Percentiles rank a stretch among this genome's conserved stretches.
Evolutionary conservation across 2,329 filamentous ascomycete species (phyloP).

Genomic region (Ambrosiella xylebori): DNA sequence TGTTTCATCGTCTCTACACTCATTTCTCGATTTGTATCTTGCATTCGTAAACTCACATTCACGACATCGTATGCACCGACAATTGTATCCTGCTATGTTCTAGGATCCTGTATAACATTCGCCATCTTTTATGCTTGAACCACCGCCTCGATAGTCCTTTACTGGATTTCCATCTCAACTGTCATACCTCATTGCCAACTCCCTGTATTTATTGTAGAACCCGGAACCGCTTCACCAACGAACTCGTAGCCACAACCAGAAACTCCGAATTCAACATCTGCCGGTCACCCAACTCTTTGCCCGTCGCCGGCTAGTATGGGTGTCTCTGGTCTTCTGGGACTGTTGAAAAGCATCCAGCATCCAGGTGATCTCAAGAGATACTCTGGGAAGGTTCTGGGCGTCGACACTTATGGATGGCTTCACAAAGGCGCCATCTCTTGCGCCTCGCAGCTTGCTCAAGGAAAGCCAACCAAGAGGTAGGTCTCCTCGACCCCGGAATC

Average conservation of each 20-base stretch:
- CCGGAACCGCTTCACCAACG: neutral
- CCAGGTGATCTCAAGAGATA: slow-evolving; percentile 76
- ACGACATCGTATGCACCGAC: no score
- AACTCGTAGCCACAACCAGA: neutral
- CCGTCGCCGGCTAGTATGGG: slow-evolving; percentile 12
- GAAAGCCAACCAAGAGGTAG: slow-evolving; percentile 74
- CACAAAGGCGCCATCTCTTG: slow-evolving; percentile 84
- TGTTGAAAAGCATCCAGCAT: slow-evolving; percentile 93
- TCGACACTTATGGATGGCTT: slow-evolving; percentile 96
- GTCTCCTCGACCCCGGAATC: slow-evolving; percentile 15
- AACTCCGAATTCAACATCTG: neutral
- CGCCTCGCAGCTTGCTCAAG: slow-evolving; percentile 76
- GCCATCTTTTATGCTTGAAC: no score
- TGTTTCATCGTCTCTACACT: no score
- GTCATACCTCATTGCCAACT: no score
- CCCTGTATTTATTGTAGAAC: no score
- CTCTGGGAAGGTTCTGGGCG: slow-evolving; percentile 71
- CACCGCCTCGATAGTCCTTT: no score
- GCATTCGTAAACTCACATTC: no score
- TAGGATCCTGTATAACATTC: no score
- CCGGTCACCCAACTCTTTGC: neutral
- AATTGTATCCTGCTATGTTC: no score
- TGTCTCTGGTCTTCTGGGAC: slow-evolving; percentile 44
- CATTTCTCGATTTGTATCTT: no score
- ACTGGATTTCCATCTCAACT: no score